Conservation (phyloP, 441 rosid species). For the Adansonia grandidieri region DNA sequence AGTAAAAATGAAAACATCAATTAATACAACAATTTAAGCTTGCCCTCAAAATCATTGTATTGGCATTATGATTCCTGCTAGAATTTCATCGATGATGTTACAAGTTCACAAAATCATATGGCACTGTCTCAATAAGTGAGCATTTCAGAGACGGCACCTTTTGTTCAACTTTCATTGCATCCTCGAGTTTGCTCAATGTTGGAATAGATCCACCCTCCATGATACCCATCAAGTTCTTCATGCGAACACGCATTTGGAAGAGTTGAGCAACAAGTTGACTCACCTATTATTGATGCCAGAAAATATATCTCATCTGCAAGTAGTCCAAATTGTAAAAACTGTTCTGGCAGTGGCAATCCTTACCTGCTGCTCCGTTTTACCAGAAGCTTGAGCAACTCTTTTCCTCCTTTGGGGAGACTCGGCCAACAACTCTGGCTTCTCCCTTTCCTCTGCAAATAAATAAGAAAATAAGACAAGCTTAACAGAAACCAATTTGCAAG, state of each 20-base stretch:
- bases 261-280: constrained; percentile 96
- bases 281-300: constrained; percentile 58
- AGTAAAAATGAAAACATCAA: background rate
- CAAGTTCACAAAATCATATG: background rate
- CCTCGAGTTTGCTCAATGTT: constrained; percentile 82
- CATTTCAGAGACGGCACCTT: constrained; percentile 53
- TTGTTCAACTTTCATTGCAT: constrained; percentile 77
- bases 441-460: constrained; percentile 81
- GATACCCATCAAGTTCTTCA: constrained; percentile 96
- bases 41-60: background rate
- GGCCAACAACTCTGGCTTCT: constrained; percentile 90
- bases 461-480: constrained; percentile 24
- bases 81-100: background rate
- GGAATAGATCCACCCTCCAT: constrained; percentile 97
- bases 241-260: constrained; percentile 90
- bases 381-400: constrained; percentile 84
- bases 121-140: background rate
- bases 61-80: background rate
- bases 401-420: constrained; percentile 83
- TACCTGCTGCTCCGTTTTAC: constrained; percentile 93
- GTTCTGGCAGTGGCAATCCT: constrained; percentile 2
- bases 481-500: background rate
- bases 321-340: background rate
- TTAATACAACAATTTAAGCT: constrained; percentile 12
- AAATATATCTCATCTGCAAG: constrained; percentile 25